Evolutionary conservation across 2,329 filamentous ascomycete genomes (phyloP), one percentile per base, ranked within the genome.

Genomic region (Tolypocladium paradoxum): DNA sequence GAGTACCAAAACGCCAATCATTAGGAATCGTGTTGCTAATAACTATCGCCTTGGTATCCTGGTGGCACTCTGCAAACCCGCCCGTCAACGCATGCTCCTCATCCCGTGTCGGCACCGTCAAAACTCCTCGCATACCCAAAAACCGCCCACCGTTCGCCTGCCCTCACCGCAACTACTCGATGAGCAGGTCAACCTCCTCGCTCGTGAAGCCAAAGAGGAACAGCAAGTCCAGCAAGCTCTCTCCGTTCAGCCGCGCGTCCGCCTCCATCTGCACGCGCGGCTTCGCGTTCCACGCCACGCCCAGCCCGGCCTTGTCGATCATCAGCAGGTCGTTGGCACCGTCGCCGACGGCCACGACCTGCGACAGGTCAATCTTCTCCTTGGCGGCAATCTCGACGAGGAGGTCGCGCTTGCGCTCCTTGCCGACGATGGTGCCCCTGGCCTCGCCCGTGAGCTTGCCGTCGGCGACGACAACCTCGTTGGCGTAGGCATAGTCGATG

Each of bases 401-500:
- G 34, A 92, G 75, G 57, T 86, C 80, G 20, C 80, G 76, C 72
- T 93, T 93, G 65, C 83, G 79, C 71, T 89, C 81, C 53, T 82
- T 85, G 62, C 90, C 84, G 11, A 93, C 85, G 52, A 93, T 90
- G 22, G 77, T 73, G 7, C 85, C 85, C 49, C 80, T 74, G 2
- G 90, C 77, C 63, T 90, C 84, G 24, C 88, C 88, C 0, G 87
- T 92, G 40, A 93, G 71, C 31, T 72, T 75, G 36, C 72, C 72
- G 36, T 79, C 73, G 56, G 83, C 82, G 18, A 86, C 75, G 18
- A 84, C 78, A 0, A 92, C 85, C 62, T 92, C 84, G 68, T 99
- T 99, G 40, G 93, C 93, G 66, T 86, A 83, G 0, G 89, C 90
- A 64, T 96, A 84, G 68, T 97, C 88, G 53, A 99, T 81, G 16